Conservation (phyloP, 768 basidiomycete genomes). For the Polyporus arcularius region DNA sequence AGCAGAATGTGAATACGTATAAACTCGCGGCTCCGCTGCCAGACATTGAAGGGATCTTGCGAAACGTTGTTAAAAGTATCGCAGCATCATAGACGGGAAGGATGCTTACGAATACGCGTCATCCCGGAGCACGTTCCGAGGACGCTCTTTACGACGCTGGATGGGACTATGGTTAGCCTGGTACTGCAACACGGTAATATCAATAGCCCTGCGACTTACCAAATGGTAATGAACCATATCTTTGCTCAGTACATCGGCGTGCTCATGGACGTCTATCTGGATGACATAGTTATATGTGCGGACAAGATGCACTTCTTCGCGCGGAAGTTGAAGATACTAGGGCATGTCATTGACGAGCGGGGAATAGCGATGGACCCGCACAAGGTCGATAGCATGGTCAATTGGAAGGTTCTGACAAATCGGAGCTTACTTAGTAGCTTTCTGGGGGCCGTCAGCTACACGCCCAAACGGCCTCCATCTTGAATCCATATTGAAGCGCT, state of each 20-base stretch:
- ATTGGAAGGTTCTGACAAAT: constrained; percentile 34
- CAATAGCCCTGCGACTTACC: constrained; percentile 34
- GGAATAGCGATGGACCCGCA: constrained; percentile 46
- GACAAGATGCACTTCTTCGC: constrained; percentile 28
- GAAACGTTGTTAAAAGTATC: constrained; percentile 15
- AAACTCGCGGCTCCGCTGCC: constrained; percentile 29
- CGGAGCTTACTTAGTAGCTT: constrained; percentile 39
- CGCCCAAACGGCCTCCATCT: too few relatives aligned
- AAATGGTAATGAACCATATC: constrained; percentile 30
- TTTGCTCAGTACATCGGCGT: constrained; percentile 29
- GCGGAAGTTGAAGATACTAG: constrained; percentile 27
- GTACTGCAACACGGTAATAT: constrained; percentile 36
- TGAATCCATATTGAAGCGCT: too few relatives aligned
- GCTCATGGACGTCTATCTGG: constrained; percentile 35
- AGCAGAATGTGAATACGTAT: constrained; percentile 26
- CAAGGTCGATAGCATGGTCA: constrained; percentile 40
- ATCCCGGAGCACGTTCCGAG: constrained; percentile 20
- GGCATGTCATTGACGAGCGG: constrained; percentile 36
- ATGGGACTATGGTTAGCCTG: constrained; percentile 32
- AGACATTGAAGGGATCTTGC: constrained; percentile 27
- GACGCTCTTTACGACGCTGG: constrained; percentile 29
- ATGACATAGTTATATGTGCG: constrained; percentile 33
- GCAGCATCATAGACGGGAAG: constrained; percentile 28
- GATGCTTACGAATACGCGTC: constrained; percentile 31
- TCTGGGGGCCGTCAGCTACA: constrained; percentile 32